Base-by-base conservation (phyloP, 345 rosid species). In the Sonneratia caseolaris region DNA sequence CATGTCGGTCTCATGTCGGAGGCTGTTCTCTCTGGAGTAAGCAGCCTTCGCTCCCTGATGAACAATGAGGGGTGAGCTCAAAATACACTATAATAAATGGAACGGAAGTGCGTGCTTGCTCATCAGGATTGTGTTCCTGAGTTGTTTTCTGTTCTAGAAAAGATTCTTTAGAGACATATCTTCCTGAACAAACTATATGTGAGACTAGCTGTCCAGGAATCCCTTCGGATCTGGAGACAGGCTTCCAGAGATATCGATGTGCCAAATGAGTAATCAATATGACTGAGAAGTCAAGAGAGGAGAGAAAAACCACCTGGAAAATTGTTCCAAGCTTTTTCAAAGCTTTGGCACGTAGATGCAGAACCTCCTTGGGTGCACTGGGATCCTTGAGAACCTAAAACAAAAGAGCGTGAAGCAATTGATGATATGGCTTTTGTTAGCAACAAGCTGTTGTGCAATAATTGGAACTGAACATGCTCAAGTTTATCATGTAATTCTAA, bases 301-400 rank as follows among this genome's bases (percentile, higher is more conserved):
- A 12, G 24, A 11, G 15, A 9, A 27, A 35, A 77, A 85, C 81
- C 70, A 91, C 98, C 79, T 93, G 94, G 79, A 95, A 95, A 78
- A 95, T 81, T 45, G 84, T 83, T 62, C 99, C 99, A 3, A 95
- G 97, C 81, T 86, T 90, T 74, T 83, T 90, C 85, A 95, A 79
- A 5, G 78, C 99, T 72, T 79, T 81, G 49, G 92, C 97, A 43
- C 99, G 85, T 42, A 74, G 70, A 71, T 64, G 77, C 48, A 90
- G 88, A 68, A 84, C 89, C 15, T 89, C 96, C 79, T 79, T 86
- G 37, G 97, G 72, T 36, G 80, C 93, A 66, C 76, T 85, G 69
- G 99, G 97, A 84, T 95, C 99, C 73, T 75, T 86, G 55, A 95
- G 92, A 47, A 91, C 97, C 97, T 94, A 83, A 62, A 42, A 73